Conservation (phyloP, 108 stramenopile genomes). For the Parietichytrium sp. region DNA sequence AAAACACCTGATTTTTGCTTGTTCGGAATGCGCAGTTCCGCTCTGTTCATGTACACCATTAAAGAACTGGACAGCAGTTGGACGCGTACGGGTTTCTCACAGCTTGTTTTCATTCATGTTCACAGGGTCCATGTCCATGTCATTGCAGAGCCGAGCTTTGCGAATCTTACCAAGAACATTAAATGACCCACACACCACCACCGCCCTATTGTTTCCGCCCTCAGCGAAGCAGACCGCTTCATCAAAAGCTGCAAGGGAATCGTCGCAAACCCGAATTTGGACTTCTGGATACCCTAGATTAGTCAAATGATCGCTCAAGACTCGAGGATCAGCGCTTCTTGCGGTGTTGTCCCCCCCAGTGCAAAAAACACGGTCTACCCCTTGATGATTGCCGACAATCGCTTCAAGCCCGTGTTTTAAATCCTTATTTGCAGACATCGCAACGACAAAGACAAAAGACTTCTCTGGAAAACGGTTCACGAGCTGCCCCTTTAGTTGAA, state of each 20-base stretch:
- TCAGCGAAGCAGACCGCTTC: not conserved
- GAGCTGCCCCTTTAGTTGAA: not conserved
- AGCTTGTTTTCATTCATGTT: constrained; percentile 39
- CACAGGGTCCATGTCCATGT: not conserved
- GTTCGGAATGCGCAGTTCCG: too few species aligned
- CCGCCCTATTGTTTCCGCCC: not conserved
- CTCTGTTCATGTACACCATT: too few species aligned
- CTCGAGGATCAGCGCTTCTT: not conserved
- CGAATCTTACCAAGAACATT: constrained; percentile 31
- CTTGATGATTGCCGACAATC: not conserved
- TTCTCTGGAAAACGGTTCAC: not conserved
- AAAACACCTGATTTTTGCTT: too few species aligned
- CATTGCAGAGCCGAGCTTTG: not conserved
- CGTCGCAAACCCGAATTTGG: not conserved
- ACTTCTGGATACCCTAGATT: not conserved
- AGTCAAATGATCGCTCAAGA: not conserved
- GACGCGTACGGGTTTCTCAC: too few species aligned
- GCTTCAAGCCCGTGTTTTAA: not conserved
- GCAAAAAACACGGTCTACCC: not conserved
- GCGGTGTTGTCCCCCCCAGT: not conserved
- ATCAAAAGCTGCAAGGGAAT: not conserved
- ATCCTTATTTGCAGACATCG: constrained; percentile 7
- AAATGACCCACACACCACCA: constrained; percentile 14
- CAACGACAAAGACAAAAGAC: not conserved
- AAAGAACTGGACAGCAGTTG: too few species aligned